A percentile compares a stretch with the other conserved stretches of the same genome.
phyloP scores from a whole-genome alignment of 2,329 filamentous ascomycete genomes.

The Paecilomyces sp. region DNA sequence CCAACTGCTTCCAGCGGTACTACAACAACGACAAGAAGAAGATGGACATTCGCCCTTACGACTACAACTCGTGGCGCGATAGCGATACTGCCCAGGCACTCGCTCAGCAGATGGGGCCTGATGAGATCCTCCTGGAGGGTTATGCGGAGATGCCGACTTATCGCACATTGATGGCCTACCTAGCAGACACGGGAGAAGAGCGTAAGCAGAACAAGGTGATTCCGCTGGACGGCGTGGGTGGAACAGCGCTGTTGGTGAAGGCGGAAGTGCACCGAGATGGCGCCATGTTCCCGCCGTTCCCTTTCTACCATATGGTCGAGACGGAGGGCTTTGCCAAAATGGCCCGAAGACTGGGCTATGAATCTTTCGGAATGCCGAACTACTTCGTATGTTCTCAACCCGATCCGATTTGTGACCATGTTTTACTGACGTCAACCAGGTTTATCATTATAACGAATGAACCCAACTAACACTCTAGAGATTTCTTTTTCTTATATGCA shows the following conservation, averaged over 20 bases:
- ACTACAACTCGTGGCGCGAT: conserved; percentile 97
- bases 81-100: conserved; percentile 71
- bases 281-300: conserved; percentile 95
- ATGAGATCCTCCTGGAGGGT: conserved; percentile 89
- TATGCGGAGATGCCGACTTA: conserved; percentile 93
- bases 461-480: not conserved
- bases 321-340: conserved; percentile 98
- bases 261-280: conserved; percentile 95
- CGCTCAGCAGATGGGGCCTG: conserved; percentile 71
- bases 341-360: conserved; percentile 81
- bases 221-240: conserved; percentile 84
- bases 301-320: conserved; percentile 95
- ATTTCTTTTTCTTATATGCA: not conserved
- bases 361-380: conserved; percentile 82
- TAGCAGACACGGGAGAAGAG: conserved; percentile 52
- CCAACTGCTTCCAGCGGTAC: conserved; percentile 92
- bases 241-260: conserved; percentile 87
- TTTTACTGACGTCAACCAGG: conserved; percentile 41
- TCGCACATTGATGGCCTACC: conserved; percentile 80
- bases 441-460: conserved; percentile 87
- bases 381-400: conserved; percentile 66
- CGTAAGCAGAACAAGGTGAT: conserved; percentile 62
- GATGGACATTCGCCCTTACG: conserved; percentile 75
- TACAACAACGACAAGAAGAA: conserved; percentile 64
- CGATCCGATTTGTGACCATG: not conserved